Conservation (phyloP, 331 rosid genomes). For the Stylosanthes scabra region DNA sequence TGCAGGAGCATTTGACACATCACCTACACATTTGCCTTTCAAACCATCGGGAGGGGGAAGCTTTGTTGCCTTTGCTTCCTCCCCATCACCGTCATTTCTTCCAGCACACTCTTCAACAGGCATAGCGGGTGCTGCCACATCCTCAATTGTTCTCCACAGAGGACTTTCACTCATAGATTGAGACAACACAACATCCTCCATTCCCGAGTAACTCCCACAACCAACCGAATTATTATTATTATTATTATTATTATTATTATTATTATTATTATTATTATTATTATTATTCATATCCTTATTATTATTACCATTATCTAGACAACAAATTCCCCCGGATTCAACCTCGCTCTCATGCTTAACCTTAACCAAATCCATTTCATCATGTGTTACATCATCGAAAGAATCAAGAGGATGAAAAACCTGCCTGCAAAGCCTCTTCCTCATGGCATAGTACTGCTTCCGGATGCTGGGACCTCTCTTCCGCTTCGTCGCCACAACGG, state of each 20-base stretch:
- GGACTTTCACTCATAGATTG: constrained; percentile 51
- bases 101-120: constrained; percentile 46
- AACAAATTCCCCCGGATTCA: not conserved
- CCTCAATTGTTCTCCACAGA: constrained; percentile 68
- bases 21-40: constrained; percentile 36
- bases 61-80: constrained; percentile 18
- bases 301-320: constrained; percentile 27
- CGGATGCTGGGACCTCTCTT: constrained; percentile 50
- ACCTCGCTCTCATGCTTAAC: not conserved
- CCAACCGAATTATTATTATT: constrained; percentile 45
- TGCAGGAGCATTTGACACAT: constrained; percentile 39
- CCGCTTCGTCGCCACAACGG: constrained; percentile 45
- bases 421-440: constrained; percentile 49
- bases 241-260: too few relatives aligned
- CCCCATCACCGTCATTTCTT: constrained; percentile 26
- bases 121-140: constrained; percentile 57
- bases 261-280: too few relatives aligned
- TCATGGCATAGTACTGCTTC: constrained; percentile 49
- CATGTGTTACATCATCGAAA: constrained; percentile 31
- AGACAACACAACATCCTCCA: constrained; percentile 50
- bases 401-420: constrained; percentile 31
- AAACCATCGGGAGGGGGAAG: constrained; percentile 21
- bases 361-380: constrained; percentile 34
- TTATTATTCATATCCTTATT: constrained; percentile 19
- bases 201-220: constrained; percentile 41